Percentiles rank a stretch among this genome's conserved stretches.
Evolutionary conservation across 2,329 filamentous ascomycete genomes (phyloP).

Genomic region (Berkeleyomyces rouxiae): DNA sequence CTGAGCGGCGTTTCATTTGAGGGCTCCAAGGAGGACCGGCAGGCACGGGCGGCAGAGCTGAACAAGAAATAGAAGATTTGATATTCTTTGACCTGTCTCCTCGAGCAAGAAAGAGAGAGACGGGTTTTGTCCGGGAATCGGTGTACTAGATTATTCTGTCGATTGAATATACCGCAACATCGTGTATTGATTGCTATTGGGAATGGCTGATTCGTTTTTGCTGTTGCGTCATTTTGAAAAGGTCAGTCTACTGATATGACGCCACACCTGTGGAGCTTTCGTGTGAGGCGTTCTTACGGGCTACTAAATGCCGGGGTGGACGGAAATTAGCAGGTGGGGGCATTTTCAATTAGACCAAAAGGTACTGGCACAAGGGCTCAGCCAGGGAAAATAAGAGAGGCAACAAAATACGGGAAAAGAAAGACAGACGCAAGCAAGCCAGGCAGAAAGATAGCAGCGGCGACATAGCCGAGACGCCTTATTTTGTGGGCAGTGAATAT

Average conservation of each 20-base stretch:
- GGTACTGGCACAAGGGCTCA: background rate
- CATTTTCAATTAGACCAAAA: background rate
- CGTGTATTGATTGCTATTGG: no score
- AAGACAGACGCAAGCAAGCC: background rate
- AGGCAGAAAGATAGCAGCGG: background rate
- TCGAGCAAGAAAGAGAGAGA: no score
- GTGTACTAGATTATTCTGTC: no score
- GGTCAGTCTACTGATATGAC: slow-evolving; percentile 10
- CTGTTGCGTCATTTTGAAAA: no score
- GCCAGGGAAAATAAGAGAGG: background rate
- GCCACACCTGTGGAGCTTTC: background rate
- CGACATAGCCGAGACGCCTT: background rate
- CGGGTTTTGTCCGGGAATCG: no score
- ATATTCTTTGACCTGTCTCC: background rate
- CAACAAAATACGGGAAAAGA: background rate
- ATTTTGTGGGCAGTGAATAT: background rate
- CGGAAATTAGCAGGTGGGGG: background rate
- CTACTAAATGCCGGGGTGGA: no score
- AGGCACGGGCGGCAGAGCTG: slow-evolving; percentile 45
- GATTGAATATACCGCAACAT: no score
- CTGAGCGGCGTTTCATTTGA: slow-evolving; percentile 37
- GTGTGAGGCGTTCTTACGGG: background rate
- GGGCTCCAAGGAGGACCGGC: slow-evolving; percentile 52
- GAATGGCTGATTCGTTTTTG: no score
- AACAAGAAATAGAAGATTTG: slow-evolving; percentile 33